phyloP scores from a whole-genome alignment of 2,329 filamentous ascomycete species.

The Aspergillus aculeatinus region DNA sequence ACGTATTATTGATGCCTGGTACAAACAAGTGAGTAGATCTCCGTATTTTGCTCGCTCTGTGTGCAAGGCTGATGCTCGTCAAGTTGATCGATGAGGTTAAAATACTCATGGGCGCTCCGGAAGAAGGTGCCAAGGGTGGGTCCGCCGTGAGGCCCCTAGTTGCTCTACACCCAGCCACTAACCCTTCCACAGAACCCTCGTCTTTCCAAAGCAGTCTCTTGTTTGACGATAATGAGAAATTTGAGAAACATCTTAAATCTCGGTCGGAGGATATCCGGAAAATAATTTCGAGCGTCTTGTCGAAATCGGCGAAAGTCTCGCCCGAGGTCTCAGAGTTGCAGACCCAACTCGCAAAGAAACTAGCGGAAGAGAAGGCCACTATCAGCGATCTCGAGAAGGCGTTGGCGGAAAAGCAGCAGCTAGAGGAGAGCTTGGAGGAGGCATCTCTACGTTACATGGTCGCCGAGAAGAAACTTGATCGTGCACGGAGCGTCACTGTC shows the following conservation, averaged over 20 bases:
- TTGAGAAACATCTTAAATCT: slow-evolving; percentile 75
- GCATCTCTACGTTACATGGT: slow-evolving; percentile 91
- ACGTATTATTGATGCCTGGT: slow-evolving; percentile 88
- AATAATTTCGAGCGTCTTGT: slow-evolving; percentile 69
- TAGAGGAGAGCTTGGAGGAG: slow-evolving; percentile 82
- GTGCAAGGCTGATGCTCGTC: slow-evolving; percentile 17
- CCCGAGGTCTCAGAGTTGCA: slow-evolving; percentile 74
- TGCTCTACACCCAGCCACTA: slow-evolving; percentile 1
- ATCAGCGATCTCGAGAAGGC: slow-evolving; percentile 73
- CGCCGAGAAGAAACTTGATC: slow-evolving; percentile 90
- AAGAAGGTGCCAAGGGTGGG: slow-evolving; percentile 32
- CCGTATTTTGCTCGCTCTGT: not conserved
- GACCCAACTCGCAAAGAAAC: slow-evolving; percentile 68
- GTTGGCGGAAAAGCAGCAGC: slow-evolving; percentile 74
- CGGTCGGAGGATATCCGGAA: slow-evolving; percentile 75
- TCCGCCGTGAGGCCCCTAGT: not conserved
- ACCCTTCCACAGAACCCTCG: slow-evolving; percentile 18
- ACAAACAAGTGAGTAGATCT: slow-evolving; percentile 70
- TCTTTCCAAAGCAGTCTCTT: slow-evolving; percentile 55
- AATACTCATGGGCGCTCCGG: slow-evolving; percentile 36
- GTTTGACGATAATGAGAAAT: slow-evolving; percentile 58
- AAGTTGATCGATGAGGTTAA: slow-evolving; percentile 51
- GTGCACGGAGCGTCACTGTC: slow-evolving; percentile 82
- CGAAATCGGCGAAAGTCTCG: slow-evolving; percentile 46
- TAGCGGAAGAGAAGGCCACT: slow-evolving; percentile 80